A percentile compares a stretch with the other conserved stretches of the same genome.
Evolutionary conservation across 768 basidiomycete species (phyloP).

Genomic region (Kwoniella dendrophila): DNA sequence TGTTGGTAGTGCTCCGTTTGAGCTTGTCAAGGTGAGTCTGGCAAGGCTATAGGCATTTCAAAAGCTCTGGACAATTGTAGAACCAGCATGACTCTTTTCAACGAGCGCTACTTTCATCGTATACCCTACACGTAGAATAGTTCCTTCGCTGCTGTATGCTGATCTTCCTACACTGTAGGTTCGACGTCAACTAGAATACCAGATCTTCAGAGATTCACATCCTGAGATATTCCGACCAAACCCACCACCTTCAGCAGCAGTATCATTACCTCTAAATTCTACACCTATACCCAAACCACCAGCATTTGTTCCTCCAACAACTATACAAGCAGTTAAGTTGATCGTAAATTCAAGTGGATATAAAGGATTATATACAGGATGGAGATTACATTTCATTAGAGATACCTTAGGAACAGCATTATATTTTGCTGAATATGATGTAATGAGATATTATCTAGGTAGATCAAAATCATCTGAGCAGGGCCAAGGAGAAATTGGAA

Average conservation of each 20-base stretch:
- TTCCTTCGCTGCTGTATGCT: not conserved
- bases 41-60: not conserved
- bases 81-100: no score
- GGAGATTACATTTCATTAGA: slow-evolving; percentile 85
- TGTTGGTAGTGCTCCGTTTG: slow-evolving; percentile 87
- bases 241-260: slow-evolving; percentile 17
- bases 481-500: slow-evolving; percentile 12
- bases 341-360: slow-evolving; percentile 61
- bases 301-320: slow-evolving; percentile 70
- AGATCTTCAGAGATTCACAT: slow-evolving; percentile 70
- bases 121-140: no score
- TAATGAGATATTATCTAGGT: slow-evolving; percentile 82
- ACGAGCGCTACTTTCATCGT: no score
- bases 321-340: slow-evolving; percentile 74
- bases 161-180: slow-evolving; percentile 61
- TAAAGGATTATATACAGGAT: slow-evolving; percentile 64
- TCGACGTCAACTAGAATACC: slow-evolving; percentile 86
- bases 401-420: slow-evolving; percentile 86
- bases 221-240: slow-evolving; percentile 29
- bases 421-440: slow-evolving; percentile 93
- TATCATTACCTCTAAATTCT: slow-evolving; percentile 24
- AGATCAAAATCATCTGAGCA: slow-evolving; percentile 55
- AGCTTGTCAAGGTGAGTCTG: slow-evolving; percentile 80
- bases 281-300: slow-evolving; percentile 21
- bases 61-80: no score